Conservation (phyloP, 129 eudicot species). For the Dittrichia graveolens region DNA sequence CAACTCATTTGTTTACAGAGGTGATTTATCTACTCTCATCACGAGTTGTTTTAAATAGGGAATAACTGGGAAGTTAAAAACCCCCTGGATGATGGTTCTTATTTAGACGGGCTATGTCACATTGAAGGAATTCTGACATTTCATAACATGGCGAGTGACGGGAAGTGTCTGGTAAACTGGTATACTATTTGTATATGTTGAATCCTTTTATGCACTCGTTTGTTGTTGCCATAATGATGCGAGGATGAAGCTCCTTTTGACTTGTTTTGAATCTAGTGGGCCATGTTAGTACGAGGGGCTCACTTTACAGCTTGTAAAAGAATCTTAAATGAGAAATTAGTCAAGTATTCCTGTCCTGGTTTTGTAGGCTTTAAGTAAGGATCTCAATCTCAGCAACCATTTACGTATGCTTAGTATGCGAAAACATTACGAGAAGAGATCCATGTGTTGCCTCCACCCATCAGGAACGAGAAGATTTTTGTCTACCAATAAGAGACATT, state of each 20-base stretch:
- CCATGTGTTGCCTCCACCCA: neutral
- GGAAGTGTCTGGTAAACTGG: slow-evolving; percentile 2
- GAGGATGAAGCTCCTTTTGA: slow-evolving; percentile 10
- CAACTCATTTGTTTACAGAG: neutral
- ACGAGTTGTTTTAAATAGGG: neutral
- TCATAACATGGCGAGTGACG: neutral
- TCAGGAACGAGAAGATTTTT: slow-evolving; percentile 10
- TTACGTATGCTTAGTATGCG: neutral
- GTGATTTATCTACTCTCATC: slow-evolving; percentile 4
- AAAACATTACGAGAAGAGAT: slow-evolving; percentile 1
- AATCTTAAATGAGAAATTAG: neutral
- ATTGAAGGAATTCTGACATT: neutral
- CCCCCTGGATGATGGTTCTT: neutral
- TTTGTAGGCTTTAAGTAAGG: neutral
- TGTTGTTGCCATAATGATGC: neutral
- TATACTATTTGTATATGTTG: neutral
- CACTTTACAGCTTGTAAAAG: neutral
- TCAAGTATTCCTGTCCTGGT: neutral
- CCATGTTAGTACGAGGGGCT: neutral
- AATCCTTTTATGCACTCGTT: neutral
- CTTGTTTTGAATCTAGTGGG: slow-evolving; percentile 2
- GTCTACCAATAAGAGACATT: neutral
- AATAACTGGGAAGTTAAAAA: neutral
- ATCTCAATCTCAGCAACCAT: neutral
- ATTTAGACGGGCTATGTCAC: neutral